These are phyloP conservation scores for Fusarium odoratissimum DNA, from an alignment of 2,329 filamentous ascomycete species.

Conservation along the genomic window DNA sequence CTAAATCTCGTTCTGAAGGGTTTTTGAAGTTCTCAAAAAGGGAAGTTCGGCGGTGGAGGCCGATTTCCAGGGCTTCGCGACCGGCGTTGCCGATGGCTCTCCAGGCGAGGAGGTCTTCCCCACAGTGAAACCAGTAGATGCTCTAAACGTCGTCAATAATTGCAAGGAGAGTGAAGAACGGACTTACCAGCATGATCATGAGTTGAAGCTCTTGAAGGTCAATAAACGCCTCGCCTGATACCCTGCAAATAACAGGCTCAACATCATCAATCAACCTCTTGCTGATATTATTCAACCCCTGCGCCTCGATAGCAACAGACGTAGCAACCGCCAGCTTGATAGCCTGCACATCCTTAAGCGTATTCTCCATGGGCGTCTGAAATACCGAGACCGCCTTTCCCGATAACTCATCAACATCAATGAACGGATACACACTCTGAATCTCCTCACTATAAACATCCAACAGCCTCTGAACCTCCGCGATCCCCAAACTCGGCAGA, in stretches of 20 bases:
- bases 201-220: conserved; percentile 8
- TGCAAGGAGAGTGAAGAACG: background rate
- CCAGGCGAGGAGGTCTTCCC: conserved; percentile 13
- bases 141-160: background rate
- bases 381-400: background rate
- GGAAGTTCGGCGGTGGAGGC: background rate
- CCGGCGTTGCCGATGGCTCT: conserved; percentile 6
- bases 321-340: conserved; percentile 11
- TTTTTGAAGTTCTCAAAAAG: conserved; percentile 13
- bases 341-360: background rate
- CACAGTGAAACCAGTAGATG: conserved; percentile 21
- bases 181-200: conserved; percentile 3
- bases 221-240: conserved; percentile 10
- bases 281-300: conserved; percentile 6
- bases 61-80: background rate
- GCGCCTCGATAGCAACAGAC: background rate
- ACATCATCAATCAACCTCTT: conserved; percentile 7
- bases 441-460: conserved; percentile 7
- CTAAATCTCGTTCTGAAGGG: background rate
- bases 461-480: background rate
- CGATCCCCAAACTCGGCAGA: background rate
- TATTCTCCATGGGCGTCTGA: background rate
- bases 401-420: background rate
- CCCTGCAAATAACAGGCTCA: conserved; percentile 12
- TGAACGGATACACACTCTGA: conserved; percentile 1